Evolutionary conservation across 768 basidiomycete genomes (phyloP).

Genomic region (Artomyces pyxidatus): DNA sequence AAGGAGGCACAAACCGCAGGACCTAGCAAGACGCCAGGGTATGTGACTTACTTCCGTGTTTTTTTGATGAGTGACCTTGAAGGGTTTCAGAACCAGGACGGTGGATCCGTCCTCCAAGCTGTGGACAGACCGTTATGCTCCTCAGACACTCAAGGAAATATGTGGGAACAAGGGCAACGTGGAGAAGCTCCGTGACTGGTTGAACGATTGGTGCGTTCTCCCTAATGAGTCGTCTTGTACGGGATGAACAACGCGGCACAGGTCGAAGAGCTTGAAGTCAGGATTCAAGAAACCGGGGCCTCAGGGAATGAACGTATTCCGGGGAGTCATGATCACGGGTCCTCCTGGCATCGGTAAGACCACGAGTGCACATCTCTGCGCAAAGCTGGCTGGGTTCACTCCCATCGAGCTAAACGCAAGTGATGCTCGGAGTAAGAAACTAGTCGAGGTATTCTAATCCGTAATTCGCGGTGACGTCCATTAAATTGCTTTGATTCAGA

Average conservation of each 20-base stretch:
- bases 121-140: conserved; percentile 96
- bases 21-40: conserved; percentile 17
- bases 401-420: conserved; percentile 96
- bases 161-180: conserved; percentile 93
- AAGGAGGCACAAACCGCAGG: conserved; percentile 25
- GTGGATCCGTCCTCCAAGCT: conserved; percentile 55
- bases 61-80: too few species aligned
- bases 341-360: conserved; percentile 98
- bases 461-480: not conserved
- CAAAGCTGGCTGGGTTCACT: conserved; percentile 82
- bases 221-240: not conserved
- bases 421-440: conserved; percentile 91
- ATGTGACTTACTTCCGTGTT: conserved; percentile 10
- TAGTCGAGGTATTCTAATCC: conserved; percentile 74
- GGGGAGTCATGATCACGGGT: conserved; percentile 84
- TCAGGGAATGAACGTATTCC: conserved; percentile 75
- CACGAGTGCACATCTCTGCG: conserved; percentile 88
- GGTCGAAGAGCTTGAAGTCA: conserved; percentile 64
- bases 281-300: conserved; percentile 95
- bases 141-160: conserved; percentile 77
- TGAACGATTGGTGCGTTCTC: conserved; percentile 69
- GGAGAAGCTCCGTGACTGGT: conserved; percentile 83
- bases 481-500: conserved; percentile 34
- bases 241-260: conserved; percentile 22
- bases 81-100: conserved; percentile 25